A percentile compares a stretch with the other conserved stretches of the same genome.
Evolutionary conservation across 805 yeast genomes (phyloP).

Genomic region (Blastobotrys mokoenaii): DNA sequence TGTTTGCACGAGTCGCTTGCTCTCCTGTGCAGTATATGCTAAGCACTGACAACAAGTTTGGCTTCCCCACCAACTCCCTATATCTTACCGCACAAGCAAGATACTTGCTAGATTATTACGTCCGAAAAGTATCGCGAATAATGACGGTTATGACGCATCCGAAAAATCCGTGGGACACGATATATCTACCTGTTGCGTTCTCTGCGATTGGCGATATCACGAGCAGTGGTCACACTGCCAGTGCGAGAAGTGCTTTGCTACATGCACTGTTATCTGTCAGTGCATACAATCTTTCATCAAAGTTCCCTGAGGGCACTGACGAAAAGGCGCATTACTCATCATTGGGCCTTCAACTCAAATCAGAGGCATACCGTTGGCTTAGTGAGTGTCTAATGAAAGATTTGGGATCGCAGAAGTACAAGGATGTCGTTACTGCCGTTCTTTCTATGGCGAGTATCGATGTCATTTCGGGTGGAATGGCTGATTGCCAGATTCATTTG

Average conservation of each 20-base stretch:
- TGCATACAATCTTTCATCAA: constrained; percentile 72
- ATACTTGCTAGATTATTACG: constrained; percentile 62
- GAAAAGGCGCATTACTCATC: constrained; percentile 64
- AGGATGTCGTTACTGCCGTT: constrained; percentile 75
- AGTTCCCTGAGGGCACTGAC: constrained; percentile 56
- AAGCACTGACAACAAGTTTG: constrained; percentile 4
- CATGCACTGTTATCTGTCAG: constrained; percentile 75
- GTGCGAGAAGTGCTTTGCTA: constrained; percentile 67
- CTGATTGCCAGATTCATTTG: constrained; percentile 69
- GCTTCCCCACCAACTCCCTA: constrained; percentile 12
- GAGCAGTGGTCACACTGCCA: constrained; percentile 63
- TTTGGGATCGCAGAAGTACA: constrained; percentile 56
- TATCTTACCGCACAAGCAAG: constrained; percentile 45
- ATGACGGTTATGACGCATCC: constrained; percentile 66
- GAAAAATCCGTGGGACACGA: constrained; percentile 80
- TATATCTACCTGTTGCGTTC: constrained; percentile 77
- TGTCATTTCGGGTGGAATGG: constrained; percentile 86
- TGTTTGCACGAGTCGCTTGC: constrained; percentile 1
- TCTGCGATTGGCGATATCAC: constrained; percentile 75
- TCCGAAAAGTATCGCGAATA: constrained; percentile 66
- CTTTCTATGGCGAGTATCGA: constrained; percentile 83
- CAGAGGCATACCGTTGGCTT: constrained; percentile 65
- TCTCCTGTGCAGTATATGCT: background rate
- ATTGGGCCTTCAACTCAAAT: constrained; percentile 63
- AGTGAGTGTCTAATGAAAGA: constrained; percentile 45